Conservation (phyloP, 768 basidiomycete species). For the Hypholoma fasciculare region DNA sequence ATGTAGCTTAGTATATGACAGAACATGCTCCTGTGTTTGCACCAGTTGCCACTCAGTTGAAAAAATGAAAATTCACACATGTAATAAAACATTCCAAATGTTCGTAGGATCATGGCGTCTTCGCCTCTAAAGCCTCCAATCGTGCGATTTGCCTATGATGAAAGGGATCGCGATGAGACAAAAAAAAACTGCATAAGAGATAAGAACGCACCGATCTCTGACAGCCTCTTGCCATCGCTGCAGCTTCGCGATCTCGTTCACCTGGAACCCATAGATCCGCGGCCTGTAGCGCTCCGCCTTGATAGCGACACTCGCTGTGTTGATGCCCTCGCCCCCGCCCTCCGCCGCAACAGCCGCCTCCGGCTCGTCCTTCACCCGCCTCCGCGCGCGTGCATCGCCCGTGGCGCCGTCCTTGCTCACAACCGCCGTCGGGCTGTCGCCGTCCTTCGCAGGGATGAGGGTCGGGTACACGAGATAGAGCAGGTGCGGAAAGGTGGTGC, state of each 20-base stretch:
- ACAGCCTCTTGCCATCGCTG: conserved; percentile 96
- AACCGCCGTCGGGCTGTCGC: conserved; percentile 10
- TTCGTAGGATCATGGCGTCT: conserved; percentile 11
- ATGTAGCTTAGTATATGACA: conserved; percentile 6
- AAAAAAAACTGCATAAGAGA: not conserved
- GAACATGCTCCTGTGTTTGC: not conserved
- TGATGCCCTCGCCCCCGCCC: conserved; percentile 65
- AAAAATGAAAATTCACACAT: not conserved
- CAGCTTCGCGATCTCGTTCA: conserved; percentile 90
- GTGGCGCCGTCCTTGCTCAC: conserved; percentile 18
- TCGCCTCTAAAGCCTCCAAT: conserved; percentile 44
- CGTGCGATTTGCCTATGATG: conserved; percentile 45
- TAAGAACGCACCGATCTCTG: conserved; percentile 68
- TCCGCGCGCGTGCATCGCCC: conserved; percentile 33
- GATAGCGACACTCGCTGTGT: conserved; percentile 78
- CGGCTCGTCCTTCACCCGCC: conserved; percentile 48
- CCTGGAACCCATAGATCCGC: conserved; percentile 95
- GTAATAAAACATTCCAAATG: not conserved
- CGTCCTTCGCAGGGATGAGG: conserved; percentile 62
- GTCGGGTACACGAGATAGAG: conserved; percentile 96
- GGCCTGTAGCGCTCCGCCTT: conserved; percentile 94
- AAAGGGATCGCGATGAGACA: conserved; percentile 3
- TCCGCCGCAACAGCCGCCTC: conserved; percentile 53
- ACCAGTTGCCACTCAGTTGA: not conserved
- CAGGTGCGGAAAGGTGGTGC: conserved; percentile 96